Conservation (phyloP, 2,329 filamentous ascomycete species). For the Nothophoma quercina region DNA sequence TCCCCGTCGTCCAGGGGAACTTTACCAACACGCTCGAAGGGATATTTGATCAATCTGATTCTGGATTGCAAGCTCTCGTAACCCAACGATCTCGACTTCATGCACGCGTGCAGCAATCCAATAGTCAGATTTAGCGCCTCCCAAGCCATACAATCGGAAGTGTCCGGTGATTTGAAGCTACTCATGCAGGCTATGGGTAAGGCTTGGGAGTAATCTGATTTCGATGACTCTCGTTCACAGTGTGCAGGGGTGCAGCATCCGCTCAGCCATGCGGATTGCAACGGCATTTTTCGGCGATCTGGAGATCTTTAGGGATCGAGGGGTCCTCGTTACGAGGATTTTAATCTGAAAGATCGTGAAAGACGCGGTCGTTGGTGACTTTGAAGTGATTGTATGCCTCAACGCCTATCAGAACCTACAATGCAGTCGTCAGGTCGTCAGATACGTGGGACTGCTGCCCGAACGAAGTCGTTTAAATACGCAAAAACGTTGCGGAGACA, state of each 20-base stretch:
- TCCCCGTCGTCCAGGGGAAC: too few species aligned
- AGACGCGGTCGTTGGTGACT: too few species aligned
- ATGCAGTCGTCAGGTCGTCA: too few species aligned
- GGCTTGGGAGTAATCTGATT: not conserved
- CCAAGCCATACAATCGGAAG: not conserved
- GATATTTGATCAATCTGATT: too few species aligned
- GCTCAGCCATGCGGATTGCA: not conserved
- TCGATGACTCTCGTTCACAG: not conserved
- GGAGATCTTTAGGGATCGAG: not conserved
- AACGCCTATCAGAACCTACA: too few species aligned
- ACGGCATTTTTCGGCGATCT: slow-evolving; percentile 6
- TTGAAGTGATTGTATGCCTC: too few species aligned
- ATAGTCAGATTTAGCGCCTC: not conserved
- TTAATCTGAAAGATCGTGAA: not conserved
- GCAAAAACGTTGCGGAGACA: not conserved
- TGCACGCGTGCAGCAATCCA: not conserved
- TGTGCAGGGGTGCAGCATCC: not conserved
- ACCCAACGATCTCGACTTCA: not conserved
- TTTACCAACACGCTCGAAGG: too few species aligned
- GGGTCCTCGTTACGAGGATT: not conserved
- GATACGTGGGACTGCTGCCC: too few species aligned
- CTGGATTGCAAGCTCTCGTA: too few species aligned
- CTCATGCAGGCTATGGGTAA: slow-evolving; percentile 2
- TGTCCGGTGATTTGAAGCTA: not conserved
- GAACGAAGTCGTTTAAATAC: too few species aligned